These are phyloP conservation scores for Aspergillus oerlinghausenensis DNA, from an alignment of 2,329 filamentous ascomycete species.

Conservation along the genomic window DNA sequence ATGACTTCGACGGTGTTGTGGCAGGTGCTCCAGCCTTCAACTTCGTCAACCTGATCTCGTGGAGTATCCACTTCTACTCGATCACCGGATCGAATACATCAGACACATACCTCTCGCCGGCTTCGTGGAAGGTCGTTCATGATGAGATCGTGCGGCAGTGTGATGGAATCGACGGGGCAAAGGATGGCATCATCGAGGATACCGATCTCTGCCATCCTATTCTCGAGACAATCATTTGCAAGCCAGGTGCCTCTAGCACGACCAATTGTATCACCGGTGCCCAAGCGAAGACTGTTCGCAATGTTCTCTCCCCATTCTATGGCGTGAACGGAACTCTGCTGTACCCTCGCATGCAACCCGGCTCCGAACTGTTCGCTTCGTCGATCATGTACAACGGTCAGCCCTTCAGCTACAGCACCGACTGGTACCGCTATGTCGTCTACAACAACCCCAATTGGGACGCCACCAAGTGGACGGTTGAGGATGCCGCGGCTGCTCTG, in stretches of 20 bases:
- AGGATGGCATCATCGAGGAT: constrained; percentile 37
- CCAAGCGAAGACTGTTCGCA: constrained; percentile 27
- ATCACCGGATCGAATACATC: constrained; percentile 36
- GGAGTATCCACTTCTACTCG: constrained; percentile 41
- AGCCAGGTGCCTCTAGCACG: constrained; percentile 10
- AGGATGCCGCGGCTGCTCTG: constrained; percentile 34
- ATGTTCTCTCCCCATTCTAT: constrained; percentile 31
- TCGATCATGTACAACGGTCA: constrained; percentile 33
- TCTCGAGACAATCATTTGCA: constrained; percentile 30
- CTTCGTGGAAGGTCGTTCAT: constrained; percentile 30
- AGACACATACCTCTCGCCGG: constrained; percentile 24
- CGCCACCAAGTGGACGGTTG: constrained; percentile 33
- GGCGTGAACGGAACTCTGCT: constrained; percentile 26
- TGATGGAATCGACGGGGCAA: constrained; percentile 27
- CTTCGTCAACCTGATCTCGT: constrained; percentile 42
- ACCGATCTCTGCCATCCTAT: constrained; percentile 31
- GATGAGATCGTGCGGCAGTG: constrained; percentile 35
- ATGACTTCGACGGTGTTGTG: constrained; percentile 48
- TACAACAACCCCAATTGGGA: constrained; percentile 39
- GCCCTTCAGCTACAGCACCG: constrained; percentile 34
- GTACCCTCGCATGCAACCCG: constrained; percentile 35
- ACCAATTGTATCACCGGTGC: constrained; percentile 26
- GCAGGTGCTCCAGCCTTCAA: constrained; percentile 42
- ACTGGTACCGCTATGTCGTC: constrained; percentile 45
- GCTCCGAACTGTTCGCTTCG: constrained; percentile 23